Base-by-base conservation (phyloP, 164 flowering plant species). In the Annona squamosa region DNA sequence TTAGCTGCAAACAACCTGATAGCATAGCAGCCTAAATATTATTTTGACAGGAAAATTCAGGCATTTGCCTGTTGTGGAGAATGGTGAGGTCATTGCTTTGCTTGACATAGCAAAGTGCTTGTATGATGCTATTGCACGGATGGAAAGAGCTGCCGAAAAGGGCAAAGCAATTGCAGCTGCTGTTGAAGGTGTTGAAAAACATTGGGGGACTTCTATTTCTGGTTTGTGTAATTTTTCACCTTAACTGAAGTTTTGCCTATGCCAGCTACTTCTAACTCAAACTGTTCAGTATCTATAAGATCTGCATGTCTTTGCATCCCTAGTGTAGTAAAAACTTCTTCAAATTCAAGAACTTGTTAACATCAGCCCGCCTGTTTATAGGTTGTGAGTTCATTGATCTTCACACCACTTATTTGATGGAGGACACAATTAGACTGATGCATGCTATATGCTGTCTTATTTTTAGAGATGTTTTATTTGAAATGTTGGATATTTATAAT, bases 81-180 rank as follows among this genome's bases (percentile, higher is more conserved):
- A 89, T 78, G 98, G 99, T 42, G 98, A 93, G 82, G 99, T 96
- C 73, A 85, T 96, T 86, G 98, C 98, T 64, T 81, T 96, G 79
- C 97, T 96, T 45, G 98, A 93, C 75, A 96, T 96, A 80, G 94
- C 99, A 46, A 96, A 96, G 83, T 96, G 99, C 76, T 78, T 96
- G 47, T 96, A 96, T 76, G 99, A 96, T 90, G 99, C 97, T 61
- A 96, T 96, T 84, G 99, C 97, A 67, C 92, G 99, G 42, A 84
- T 96, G 94, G 99, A 96, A 77, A 89, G 99, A 83, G 97, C 98
- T 56, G 94, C 98, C 76, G 98, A 96, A 78, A 96, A 96, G 74
- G 99, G 98, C 57, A 96, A 93, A 80, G 98, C 99, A 56, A 93
- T 96, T 84, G 99, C 98, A 57, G 97, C 98, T 69, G 98, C 99